Evolutionary conservation across 140 eudicot species (phyloP).

Genomic region (Erigeron philadelphicus): DNA sequence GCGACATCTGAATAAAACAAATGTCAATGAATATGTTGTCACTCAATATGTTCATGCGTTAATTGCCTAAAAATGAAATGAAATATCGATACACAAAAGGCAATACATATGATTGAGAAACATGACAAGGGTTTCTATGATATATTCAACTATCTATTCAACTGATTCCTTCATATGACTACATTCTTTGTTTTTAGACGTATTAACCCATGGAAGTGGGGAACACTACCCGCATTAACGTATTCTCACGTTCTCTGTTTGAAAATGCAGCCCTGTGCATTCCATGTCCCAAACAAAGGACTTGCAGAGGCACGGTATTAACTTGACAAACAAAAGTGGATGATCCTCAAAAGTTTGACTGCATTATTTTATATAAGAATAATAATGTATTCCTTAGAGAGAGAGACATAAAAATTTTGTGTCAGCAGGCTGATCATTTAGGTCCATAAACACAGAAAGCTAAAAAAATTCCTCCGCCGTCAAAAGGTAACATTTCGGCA

Average conservation of each 20-base stretch:
- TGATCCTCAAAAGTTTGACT: background rate
- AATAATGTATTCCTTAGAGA: background rate
- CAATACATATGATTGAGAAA: too few species aligned
- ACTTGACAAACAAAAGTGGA: background rate
- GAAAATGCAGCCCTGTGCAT: background rate
- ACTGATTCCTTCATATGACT: background rate
- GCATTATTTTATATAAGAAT: background rate
- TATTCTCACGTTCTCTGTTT: background rate
- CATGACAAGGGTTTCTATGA: background rate
- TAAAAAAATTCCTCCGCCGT: background rate
- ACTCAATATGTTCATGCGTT: too few species aligned
- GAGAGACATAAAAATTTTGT: background rate
- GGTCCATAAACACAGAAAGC: background rate
- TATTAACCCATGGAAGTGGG: background rate
- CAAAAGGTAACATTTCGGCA: conserved; percentile 12
- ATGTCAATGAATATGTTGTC: too few species aligned
- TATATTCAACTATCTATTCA: background rate
- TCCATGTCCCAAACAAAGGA: background rate
- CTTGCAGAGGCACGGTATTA: background rate
- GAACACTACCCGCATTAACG: background rate
- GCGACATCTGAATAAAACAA: too few species aligned
- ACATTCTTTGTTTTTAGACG: background rate
- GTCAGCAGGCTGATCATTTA: background rate
- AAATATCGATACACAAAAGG: too few species aligned
- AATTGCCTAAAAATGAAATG: too few species aligned